phyloP scores from a whole-genome alignment of 2,329 filamentous ascomycete genomes.

The Nectriaceae sp. region DNA sequence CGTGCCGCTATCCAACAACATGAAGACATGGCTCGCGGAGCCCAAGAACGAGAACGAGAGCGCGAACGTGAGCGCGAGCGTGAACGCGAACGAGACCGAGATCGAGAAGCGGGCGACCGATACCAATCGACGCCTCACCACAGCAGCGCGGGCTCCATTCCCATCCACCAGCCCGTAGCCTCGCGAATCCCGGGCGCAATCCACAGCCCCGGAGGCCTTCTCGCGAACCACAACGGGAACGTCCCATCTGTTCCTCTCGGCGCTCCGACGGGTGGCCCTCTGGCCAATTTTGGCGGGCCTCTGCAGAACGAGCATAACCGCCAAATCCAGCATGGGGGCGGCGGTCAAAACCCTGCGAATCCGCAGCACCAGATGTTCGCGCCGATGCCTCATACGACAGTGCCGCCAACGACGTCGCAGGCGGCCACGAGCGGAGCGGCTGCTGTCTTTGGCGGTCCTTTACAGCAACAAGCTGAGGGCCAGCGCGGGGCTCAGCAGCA shows the following conservation, averaged over 20 bases:
- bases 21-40: conserved; percentile 48
- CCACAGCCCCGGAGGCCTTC: conserved; percentile 86
- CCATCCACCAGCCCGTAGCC: conserved; percentile 92
- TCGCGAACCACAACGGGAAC: conserved; percentile 70
- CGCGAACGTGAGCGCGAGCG: conserved; percentile 67
- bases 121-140: conserved; percentile 75
- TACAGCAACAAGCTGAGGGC: conserved; percentile 62
- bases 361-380: conserved; percentile 60
- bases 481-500: conserved; percentile 49
- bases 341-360: conserved; percentile 45
- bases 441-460: conserved; percentile 69
- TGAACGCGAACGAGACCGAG: conserved; percentile 45
- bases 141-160: conserved; percentile 83
- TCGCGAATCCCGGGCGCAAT: conserved; percentile 78
- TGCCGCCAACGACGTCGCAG: conserved; percentile 54
- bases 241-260: conserved; percentile 55
- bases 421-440: conserved; percentile 62
- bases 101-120: conserved; percentile 67
- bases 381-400: conserved; percentile 51
- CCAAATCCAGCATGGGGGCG: conserved; percentile 52
- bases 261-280: conserved; percentile 49
- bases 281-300: conserved; percentile 55
- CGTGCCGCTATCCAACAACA: conserved; percentile 46
- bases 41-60: conserved; percentile 50
- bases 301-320: conserved; percentile 55